Evolutionary conservation across 192 early-diverging fungal species (phyloP).

Genomic region (Fimicolochytrium jonesii): DNA sequence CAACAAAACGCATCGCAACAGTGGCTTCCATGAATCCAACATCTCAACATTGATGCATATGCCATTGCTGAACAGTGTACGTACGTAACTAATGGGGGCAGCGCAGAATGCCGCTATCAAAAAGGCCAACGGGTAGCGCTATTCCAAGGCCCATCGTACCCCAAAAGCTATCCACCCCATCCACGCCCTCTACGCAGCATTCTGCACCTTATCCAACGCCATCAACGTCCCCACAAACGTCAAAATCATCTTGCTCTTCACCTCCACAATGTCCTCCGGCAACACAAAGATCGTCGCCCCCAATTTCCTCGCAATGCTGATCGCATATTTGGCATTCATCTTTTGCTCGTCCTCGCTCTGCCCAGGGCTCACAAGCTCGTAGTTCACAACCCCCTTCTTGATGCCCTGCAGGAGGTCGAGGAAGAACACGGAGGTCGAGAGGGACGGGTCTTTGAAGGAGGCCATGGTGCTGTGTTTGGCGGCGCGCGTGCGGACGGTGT

Average conservation of each 20-base stretch:
- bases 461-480: constrained; percentile 66
- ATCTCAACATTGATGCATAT: no score
- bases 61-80: no score
- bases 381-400: constrained; percentile 88
- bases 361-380: constrained; percentile 73
- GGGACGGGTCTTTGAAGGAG: constrained; percentile 79
- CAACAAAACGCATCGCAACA: no score
- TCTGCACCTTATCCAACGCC: constrained; percentile 59
- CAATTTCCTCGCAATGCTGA: constrained; percentile 97
- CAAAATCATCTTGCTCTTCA: constrained; percentile 93
- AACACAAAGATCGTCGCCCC: constrained; percentile 98
- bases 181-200: no score
- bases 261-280: constrained; percentile 98
- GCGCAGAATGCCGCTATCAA: no score
- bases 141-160: no score
- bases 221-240: constrained; percentile 94
- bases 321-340: constrained; percentile 93
- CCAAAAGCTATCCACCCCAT: no score
- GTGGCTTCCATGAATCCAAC: no score
- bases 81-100: no score
- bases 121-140: no score
- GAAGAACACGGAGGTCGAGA: constrained; percentile 79
- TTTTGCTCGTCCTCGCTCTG: constrained; percentile 74
- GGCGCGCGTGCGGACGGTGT: constrained; percentile 55
- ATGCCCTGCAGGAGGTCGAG: constrained; percentile 92